Percentiles rank a stretch among this genome's conserved stretches.
phyloP scores from a whole-genome alignment of 1,284 basidiomycete genomes.

The Gymnopus androsaceus region DNA sequence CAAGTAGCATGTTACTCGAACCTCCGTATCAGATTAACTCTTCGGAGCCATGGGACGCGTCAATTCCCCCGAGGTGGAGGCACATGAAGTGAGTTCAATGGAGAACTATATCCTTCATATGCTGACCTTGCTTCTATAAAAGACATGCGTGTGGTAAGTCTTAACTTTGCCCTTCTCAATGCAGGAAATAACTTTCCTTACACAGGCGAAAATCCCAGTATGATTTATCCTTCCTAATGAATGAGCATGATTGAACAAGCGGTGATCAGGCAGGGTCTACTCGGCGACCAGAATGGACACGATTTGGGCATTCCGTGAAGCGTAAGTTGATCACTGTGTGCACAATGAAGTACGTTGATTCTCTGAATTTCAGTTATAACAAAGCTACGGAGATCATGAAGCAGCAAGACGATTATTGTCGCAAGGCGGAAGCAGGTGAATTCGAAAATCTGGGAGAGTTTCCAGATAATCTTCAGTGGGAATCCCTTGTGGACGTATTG shows the following conservation, averaged over 20 bases:
- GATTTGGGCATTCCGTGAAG: conserved; percentile 60
- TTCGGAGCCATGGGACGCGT: not conserved
- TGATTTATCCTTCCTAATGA: conserved; percentile 31
- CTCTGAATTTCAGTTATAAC: conserved; percentile 49
- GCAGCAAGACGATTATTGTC: conserved; percentile 73
- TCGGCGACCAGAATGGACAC: conserved; percentile 57
- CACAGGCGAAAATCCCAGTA: conserved; percentile 19
- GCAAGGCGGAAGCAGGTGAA: conserved; percentile 49
- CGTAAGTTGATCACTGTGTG: conserved; percentile 16
- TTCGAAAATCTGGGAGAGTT: conserved; percentile 65
- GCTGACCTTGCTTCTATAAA: not conserved
- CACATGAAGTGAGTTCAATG: conserved; percentile 18
- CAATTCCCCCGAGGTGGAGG: conserved; percentile 14
- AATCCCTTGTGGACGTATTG: conserved; percentile 80
- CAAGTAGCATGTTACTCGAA: conserved; percentile 43
- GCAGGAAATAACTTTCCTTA: not conserved
- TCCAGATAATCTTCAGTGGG: conserved; percentile 80
- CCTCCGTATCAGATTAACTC: conserved; percentile 32
- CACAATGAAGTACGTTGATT: not conserved
- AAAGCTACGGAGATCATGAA: conserved; percentile 70
- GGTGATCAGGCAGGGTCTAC: conserved; percentile 20
- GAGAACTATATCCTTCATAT: not conserved
- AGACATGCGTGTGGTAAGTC: conserved; percentile 20
- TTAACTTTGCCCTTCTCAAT: not conserved
- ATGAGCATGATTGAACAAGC: conserved; percentile 15